Conservation (phyloP, 2,329 filamentous ascomycete species). For the Monilinia fructigena region DNA sequence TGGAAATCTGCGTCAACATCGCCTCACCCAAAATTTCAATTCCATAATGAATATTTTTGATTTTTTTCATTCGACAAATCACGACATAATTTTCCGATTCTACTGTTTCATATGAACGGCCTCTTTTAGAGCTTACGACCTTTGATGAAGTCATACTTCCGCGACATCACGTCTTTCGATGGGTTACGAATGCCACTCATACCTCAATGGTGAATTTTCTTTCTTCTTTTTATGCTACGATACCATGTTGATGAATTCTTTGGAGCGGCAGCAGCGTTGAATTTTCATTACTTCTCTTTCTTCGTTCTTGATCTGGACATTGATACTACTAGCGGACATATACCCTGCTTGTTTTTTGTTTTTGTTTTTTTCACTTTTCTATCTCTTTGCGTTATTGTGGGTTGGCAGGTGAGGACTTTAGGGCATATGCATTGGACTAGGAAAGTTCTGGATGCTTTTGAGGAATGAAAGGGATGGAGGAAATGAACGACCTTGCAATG, state of each 20-base stretch:
- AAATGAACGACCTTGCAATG: background rate
- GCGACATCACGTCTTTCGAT: background rate
- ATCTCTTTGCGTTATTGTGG: background rate
- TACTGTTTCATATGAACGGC: constrained; percentile 3
- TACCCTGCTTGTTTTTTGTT: background rate
- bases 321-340: background rate
- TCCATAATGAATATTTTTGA: background rate
- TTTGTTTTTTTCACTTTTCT: background rate
- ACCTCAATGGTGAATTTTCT: background rate
- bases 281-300: background rate
- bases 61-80: background rate
- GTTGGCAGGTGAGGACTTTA: too few species aligned
- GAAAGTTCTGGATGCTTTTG: background rate
- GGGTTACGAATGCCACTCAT: background rate
- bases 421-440: background rate
- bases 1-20: background rate
- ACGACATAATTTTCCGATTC: background rate
- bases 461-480: background rate
- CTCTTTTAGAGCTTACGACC: constrained; percentile 12
- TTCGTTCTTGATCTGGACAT: background rate
- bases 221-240: constrained; percentile 16
- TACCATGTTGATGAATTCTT: constrained; percentile 10
- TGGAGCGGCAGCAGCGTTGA: constrained; percentile 2
- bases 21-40: background rate
- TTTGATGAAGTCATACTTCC: constrained; percentile 8